Evolutionary conservation across 352 stramenopile genomes (phyloP).

Genomic region (Globisporangium canariense): DNA sequence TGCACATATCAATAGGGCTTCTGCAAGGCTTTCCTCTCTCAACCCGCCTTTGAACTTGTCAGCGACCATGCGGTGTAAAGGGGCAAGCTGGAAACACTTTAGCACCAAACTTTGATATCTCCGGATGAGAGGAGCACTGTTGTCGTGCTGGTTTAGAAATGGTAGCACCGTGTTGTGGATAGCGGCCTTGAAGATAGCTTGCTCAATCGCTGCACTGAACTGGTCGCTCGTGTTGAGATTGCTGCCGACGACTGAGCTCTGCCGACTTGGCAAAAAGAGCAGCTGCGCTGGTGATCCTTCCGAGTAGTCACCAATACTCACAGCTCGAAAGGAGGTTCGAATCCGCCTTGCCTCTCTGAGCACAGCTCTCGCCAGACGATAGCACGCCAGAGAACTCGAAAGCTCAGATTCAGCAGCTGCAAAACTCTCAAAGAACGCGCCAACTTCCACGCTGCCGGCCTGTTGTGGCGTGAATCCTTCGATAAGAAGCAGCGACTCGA

Average conservation of each 20-base stretch:
- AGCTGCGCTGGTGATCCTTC: not conserved
- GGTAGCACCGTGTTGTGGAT: conserved; percentile 5
- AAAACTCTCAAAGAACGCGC: conserved; percentile 26
- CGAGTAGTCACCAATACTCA: not conserved
- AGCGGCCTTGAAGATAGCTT: conserved; percentile 12
- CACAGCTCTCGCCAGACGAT: conserved; percentile 1
- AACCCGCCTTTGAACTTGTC: conserved; percentile 3
- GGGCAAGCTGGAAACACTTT: conserved; percentile 26
- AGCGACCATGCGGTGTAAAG: conserved; percentile 20
- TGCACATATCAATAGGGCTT: conserved; percentile 44
- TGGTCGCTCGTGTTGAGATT: not conserved
- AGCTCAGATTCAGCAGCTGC: conserved; percentile 8
- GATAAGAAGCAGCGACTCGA: conserved; percentile 26
- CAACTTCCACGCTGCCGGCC: conserved; percentile 13
- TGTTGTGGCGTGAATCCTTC: conserved; percentile 28
- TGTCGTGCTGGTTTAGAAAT: not conserved
- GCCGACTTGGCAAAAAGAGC: not conserved
- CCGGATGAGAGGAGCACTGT: not conserved
- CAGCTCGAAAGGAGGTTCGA: conserved; percentile 3
- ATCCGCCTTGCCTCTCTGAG: conserved; percentile 8
- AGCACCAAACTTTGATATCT: conserved; percentile 14
- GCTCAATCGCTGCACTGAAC: conserved; percentile 11
- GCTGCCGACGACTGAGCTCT: not conserved
- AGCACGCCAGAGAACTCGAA: not conserved
- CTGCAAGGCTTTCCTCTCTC: conserved; percentile 31